phyloP scores from a whole-genome alignment of 2,329 filamentous ascomycete genomes.

The Diplodia scrobiculata region DNA sequence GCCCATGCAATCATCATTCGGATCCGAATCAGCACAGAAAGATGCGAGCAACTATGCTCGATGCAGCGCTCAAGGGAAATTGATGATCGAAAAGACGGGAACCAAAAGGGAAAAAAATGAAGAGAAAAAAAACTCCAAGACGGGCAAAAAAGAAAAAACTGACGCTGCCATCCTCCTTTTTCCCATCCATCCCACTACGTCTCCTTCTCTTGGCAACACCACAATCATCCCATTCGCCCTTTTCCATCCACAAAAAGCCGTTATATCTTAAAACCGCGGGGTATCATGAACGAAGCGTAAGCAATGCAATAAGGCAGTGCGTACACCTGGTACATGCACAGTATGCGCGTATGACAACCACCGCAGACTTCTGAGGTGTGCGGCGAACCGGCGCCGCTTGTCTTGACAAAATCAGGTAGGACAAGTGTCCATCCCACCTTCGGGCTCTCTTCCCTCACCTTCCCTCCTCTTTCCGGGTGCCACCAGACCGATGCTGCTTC shows the following conservation, averaged over 20 bases:
- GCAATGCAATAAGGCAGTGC: conserved; percentile 27
- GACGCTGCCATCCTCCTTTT: conserved; percentile 10
- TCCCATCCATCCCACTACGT: background rate
- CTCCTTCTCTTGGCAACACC: conserved; percentile 4
- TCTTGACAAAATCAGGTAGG: conserved; percentile 23
- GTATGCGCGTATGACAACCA: conserved; percentile 27
- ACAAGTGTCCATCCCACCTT: conserved; percentile 7
- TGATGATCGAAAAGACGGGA: background rate
- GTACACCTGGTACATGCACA: conserved; percentile 28
- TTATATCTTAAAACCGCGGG: conserved; percentile 26
- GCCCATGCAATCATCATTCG: conserved; percentile 22
- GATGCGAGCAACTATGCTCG: conserved; percentile 16
- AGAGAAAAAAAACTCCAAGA: background rate
- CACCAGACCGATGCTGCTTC: background rate
- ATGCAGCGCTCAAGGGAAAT: conserved; percentile 2
- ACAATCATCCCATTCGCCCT: background rate
- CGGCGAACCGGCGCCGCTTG: conserved; percentile 26
- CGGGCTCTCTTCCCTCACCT: background rate
- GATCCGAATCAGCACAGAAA: background rate
- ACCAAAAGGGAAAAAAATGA: conserved; percentile 5
- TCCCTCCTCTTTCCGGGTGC: background rate
- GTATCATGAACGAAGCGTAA: conserved; percentile 28
- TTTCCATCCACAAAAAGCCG: conserved; percentile 21
- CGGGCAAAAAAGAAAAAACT: background rate
- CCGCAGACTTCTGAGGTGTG: conserved; percentile 24